A percentile compares a stretch with the other conserved stretches of the same genome.
Conservation (phyloP, 768 basidiomycete genomes). For the Tricholoma saponaceum region DNA sequence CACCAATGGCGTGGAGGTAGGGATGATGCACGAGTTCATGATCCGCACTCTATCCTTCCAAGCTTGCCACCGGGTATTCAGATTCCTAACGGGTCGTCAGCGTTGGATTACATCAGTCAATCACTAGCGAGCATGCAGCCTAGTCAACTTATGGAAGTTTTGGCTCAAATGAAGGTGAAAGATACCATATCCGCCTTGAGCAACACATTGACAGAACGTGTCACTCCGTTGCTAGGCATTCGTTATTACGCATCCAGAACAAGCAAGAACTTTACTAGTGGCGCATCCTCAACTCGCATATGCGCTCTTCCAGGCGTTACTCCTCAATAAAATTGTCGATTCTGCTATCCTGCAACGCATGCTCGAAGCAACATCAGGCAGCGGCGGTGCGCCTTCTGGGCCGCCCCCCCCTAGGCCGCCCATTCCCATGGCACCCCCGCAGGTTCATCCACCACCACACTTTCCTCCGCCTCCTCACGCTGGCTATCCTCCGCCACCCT, state of each 20-base stretch:
- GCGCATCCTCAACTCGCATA: constrained; percentile 93
- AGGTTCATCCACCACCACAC: constrained; percentile 22
- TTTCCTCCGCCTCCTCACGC: constrained; percentile 26
- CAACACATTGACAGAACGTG: constrained; percentile 3
- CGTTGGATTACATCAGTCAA: constrained; percentile 82
- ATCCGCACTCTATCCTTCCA: constrained; percentile 54
- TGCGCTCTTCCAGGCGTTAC: constrained; percentile 91
- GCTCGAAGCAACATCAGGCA: constrained; percentile 37
- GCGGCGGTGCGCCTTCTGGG: constrained; percentile 7
- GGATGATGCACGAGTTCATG: constrained; percentile 30
- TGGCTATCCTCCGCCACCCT: constrained; percentile 25
- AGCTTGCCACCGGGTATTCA: constrained; percentile 74
- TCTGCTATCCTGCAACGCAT: constrained; percentile 76
- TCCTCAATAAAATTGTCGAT: constrained; percentile 93
- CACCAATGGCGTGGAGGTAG: constrained; percentile 48
- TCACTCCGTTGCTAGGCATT: constrained; percentile 59
- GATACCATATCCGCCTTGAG: constrained; percentile 8
- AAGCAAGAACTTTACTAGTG: constrained; percentile 74
- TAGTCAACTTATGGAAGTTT: constrained; percentile 82
- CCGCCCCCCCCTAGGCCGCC: constrained; percentile 21
- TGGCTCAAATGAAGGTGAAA: constrained; percentile 97
- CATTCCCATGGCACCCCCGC: constrained; percentile 31
- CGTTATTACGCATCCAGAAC: constrained; percentile 86
- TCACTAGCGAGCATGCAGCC: constrained; percentile 83
- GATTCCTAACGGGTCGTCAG: constrained; percentile 62